These are phyloP conservation scores for Auricularia auricula-judae DNA, from an alignment of 768 basidiomycete species.

Conservation along the genomic window DNA sequence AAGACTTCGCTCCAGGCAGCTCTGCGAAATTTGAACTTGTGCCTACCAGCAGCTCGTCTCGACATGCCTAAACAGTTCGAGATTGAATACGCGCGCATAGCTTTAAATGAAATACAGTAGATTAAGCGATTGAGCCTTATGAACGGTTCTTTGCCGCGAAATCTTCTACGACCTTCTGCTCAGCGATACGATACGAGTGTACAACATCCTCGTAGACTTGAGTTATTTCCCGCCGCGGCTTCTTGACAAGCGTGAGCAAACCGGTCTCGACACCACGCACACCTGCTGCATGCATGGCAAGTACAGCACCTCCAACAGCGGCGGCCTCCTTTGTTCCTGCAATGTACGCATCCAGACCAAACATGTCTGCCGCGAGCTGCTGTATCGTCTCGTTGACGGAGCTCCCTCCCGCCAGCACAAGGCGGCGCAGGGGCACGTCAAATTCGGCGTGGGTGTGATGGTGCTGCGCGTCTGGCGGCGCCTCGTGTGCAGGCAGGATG, in stretches of 20 bases:
- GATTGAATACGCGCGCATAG: too few species aligned
- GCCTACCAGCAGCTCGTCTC: too few species aligned
- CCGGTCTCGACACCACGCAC: conserved; percentile 35
- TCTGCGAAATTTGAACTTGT: too few species aligned
- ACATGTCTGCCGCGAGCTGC: conserved; percentile 69
- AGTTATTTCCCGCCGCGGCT: conserved; percentile 33
- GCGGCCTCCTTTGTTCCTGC: conserved; percentile 60
- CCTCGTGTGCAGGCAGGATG: conserved; percentile 45
- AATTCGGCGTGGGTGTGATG: not conserved
- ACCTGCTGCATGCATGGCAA: conserved; percentile 63
- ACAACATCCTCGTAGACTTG: conserved; percentile 46
- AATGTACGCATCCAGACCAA: conserved; percentile 63
- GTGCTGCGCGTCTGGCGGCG: conserved; percentile 15
- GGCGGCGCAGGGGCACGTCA: conserved; percentile 37
- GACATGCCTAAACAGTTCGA: too few species aligned
- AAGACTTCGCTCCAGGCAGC: too few species aligned
- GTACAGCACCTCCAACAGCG: conserved; percentile 57
- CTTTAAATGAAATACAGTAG: not conserved
- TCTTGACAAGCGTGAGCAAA: conserved; percentile 50
- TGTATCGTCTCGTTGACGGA: conserved; percentile 63
- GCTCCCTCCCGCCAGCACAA: conserved; percentile 72
- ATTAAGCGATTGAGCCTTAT: not conserved
- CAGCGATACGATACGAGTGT: conserved; percentile 42
- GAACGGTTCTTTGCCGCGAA: conserved; percentile 6
- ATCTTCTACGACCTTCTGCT: conserved; percentile 33